Evolutionary conservation across 208 protist species (phyloP).

Genomic region (Angomonas deanei): DNA sequence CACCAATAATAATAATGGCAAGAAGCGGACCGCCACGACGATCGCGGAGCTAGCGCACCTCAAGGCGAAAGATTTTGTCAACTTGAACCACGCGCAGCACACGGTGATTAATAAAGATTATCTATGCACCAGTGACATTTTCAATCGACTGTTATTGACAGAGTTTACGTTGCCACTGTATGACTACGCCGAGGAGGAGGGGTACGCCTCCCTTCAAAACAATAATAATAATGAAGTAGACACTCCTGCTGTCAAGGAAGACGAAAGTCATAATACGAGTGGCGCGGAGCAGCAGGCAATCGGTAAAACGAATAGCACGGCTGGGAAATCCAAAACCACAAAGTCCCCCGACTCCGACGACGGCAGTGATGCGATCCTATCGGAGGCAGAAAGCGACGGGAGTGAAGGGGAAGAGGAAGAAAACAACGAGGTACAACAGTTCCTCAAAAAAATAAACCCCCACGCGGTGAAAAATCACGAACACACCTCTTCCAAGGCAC

Average conservation of each 20-base stretch:
- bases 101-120: background rate
- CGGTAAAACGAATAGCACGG: background rate
- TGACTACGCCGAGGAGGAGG: background rate
- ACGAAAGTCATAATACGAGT: no score
- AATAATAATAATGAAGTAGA: background rate
- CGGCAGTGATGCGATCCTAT: background rate
- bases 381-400: background rate
- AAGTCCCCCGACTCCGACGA: background rate
- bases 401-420: background rate
- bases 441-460: no score
- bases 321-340: no score
- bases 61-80: background rate
- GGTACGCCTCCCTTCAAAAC: background rate
- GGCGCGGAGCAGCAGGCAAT: background rate
- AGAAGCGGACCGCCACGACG: background rate
- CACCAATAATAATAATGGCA: conserved; percentile 2
- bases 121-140: background rate
- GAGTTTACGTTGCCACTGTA: conserved; percentile 6
- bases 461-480: no score
- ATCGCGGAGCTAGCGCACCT: background rate
- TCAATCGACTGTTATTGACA: background rate
- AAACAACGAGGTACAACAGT: background rate
- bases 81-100: background rate
- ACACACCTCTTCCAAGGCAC: no score
- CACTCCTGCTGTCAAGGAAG: background rate